phyloP scores from a whole-genome alignment of 148 eudicot species.

The Rhododendron ferrugineum region DNA sequence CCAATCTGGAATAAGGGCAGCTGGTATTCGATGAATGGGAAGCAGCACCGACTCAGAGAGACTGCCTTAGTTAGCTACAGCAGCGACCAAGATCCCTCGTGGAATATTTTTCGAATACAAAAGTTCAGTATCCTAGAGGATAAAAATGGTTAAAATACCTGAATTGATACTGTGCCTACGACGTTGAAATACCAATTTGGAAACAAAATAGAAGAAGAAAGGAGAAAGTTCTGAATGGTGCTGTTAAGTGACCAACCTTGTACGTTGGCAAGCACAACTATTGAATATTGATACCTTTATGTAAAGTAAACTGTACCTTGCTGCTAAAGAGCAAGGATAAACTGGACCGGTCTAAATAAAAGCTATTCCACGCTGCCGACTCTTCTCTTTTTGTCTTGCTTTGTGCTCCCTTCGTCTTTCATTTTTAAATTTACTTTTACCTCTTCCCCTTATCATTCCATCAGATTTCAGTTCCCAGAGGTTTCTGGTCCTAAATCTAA shows the following conservation, averaged over 20 bases:
- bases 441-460: not conserved
- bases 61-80: too few species aligned
- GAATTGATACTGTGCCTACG: not conserved
- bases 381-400: not conserved
- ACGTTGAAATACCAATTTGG: not conserved
- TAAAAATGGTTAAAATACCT: not conserved
- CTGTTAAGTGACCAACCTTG: not conserved
- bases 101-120: too few species aligned
- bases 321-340: not conserved
- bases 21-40: too few species aligned
- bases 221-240: not conserved
- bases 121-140: too few species aligned
- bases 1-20: too few species aligned
- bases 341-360: not conserved
- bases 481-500: not conserved
- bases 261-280: not conserved
- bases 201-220: not conserved
- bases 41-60: too few species aligned
- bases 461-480: not conserved
- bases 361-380: not conserved
- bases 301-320: not conserved
- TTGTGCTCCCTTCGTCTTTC: not conserved
- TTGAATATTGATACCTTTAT: not conserved
- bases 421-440: not conserved
- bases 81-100: too few species aligned